Evolutionary conservation across 2,329 filamentous ascomycete genomes (phyloP).

Genomic region (Calonectria hawksworthii): DNA sequence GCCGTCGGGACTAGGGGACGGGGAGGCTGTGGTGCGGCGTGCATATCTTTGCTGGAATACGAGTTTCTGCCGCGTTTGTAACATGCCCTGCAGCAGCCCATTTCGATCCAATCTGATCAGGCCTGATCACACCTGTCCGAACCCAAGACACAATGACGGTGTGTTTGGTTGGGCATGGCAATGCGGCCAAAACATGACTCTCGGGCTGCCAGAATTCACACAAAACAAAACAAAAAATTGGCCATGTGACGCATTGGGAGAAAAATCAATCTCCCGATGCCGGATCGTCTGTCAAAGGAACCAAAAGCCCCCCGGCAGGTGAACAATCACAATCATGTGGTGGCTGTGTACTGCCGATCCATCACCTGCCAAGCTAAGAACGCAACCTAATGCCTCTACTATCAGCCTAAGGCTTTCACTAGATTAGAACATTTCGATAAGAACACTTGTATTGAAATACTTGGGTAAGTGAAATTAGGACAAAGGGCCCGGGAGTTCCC

Average conservation of each 20-base stretch:
- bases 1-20: background rate
- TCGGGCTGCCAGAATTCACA: background rate
- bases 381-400: background rate
- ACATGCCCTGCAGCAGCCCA: background rate
- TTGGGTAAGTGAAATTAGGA: background rate
- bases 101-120: background rate
- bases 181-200: background rate
- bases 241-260: background rate
- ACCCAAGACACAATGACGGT: background rate
- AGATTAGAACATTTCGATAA: background rate
- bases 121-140: background rate
- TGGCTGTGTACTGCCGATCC: background rate
- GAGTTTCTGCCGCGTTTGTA: background rate
- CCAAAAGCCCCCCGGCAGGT: background rate
- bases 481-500: background rate
- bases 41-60: background rate
- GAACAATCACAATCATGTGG: background rate
- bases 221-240: background rate
- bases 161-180: background rate
- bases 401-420: background rate
- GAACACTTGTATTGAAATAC: background rate
- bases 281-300: background rate
- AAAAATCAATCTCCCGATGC: background rate
- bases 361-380: background rate
- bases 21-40: background rate